Percentiles rank a stretch among this genome's conserved stretches.
Evolutionary conservation across 805 yeast genomes (phyloP).

Genomic region (Metschnikowia cubensis): DNA sequence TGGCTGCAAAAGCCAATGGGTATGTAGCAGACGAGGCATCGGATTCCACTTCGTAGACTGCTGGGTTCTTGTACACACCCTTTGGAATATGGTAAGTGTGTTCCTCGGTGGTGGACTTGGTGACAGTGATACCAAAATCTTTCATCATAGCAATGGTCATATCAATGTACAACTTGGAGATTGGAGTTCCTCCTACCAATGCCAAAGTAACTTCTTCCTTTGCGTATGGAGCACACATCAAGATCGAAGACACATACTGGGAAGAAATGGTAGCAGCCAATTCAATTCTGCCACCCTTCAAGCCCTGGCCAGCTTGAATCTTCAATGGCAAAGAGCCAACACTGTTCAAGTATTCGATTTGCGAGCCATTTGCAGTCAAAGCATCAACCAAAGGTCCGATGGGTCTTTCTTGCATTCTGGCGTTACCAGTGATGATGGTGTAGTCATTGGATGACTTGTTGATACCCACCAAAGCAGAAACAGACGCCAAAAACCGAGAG

Average conservation of each 20-base stretch:
- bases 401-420: conserved; percentile 96
- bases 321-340: conserved; percentile 84
- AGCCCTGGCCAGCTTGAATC: conserved; percentile 62
- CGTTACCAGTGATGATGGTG: conserved; percentile 83
- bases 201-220: conserved; percentile 79
- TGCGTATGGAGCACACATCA: conserved; percentile 98
- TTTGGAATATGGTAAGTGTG: conserved; percentile 89
- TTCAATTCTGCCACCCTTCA: conserved; percentile 89
- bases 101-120: conserved; percentile 62
- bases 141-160: conserved; percentile 97
- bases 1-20: conserved; percentile 95
- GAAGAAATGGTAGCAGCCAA: conserved; percentile 95
- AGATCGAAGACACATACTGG: conserved; percentile 91
- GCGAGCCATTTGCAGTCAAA: conserved; percentile 71
- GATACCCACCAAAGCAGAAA: conserved; percentile 72
- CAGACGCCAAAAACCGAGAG: conserved; percentile 87
- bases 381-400: conserved; percentile 96
- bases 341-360: conserved; percentile 63
- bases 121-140: conserved; percentile 78
- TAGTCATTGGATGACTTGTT: conserved; percentile 34
- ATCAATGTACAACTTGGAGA: conserved; percentile 91
- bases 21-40: conserved; percentile 98
- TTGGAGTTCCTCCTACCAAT: conserved; percentile 94
- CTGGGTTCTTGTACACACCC: conserved; percentile 76
- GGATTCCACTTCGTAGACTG: conserved; percentile 84